phyloP scores from a whole-genome alignment of 1,284 basidiomycete species.

The Clitocybe nebularis region DNA sequence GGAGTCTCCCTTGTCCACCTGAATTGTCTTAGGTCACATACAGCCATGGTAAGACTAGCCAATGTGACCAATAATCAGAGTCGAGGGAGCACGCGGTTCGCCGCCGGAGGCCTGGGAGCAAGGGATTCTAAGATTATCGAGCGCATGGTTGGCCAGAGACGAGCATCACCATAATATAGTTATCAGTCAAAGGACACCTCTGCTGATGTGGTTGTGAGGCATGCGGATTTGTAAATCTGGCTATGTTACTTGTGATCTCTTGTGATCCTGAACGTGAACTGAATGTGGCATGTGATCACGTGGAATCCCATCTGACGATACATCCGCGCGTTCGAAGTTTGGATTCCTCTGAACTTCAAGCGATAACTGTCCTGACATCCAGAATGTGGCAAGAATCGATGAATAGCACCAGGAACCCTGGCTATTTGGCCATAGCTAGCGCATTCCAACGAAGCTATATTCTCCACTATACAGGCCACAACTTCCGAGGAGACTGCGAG shows the following conservation, averaged over 20 bases:
- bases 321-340: too few species aligned
- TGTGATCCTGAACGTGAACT: background rate
- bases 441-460: too few species aligned
- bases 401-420: too few species aligned
- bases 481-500: too few species aligned
- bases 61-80: background rate
- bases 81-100: background rate
- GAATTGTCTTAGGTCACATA: too few species aligned
- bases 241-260: too few species aligned
- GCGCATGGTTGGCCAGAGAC: background rate
- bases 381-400: too few species aligned
- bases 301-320: background rate
- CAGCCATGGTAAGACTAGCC: background rate
- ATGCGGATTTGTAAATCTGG: background rate
- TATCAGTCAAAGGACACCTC: background rate
- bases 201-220: background rate
- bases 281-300: conserved; percentile 2
- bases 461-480: too few species aligned
- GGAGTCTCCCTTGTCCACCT: too few species aligned
- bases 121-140: background rate
- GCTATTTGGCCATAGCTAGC: too few species aligned
- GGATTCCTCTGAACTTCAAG: too few species aligned
- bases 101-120: background rate
- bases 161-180: background rate
- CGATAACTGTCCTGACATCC: too few species aligned